Percentiles rank a stretch among this genome's conserved stretches.
These are phyloP conservation scores for Coleophoma eucalyptorum DNA, from an alignment of 2,329 filamentous ascomycete genomes.

Conservation along the genomic window DNA sequence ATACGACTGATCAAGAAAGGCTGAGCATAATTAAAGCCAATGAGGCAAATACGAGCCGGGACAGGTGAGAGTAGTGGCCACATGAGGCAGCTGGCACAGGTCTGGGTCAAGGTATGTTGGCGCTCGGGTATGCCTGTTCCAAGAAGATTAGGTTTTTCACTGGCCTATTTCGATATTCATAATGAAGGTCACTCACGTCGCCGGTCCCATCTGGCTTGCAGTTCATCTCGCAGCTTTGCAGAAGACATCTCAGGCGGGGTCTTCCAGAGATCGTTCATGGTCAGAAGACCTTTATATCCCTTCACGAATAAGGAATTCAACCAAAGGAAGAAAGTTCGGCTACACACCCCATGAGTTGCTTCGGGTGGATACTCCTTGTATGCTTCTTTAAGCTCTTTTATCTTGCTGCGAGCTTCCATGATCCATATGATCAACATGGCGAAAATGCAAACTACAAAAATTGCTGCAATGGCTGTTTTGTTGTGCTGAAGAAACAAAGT, in stretches of 20 bases:
- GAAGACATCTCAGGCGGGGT: conserved; percentile 1
- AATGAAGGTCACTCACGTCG: not conserved
- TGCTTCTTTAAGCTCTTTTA: not conserved
- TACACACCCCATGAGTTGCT: conserved; percentile 24
- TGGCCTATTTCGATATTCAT: conserved; percentile 3
- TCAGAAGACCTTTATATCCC: conserved; percentile 21
- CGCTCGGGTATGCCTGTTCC: not conserved
- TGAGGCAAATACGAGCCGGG: conserved; percentile 1
- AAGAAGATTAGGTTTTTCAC: not conserved
- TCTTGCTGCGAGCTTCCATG: conserved; percentile 1
- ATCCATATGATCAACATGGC: conserved; percentile 1
- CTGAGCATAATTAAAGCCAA: conserved; percentile 4
- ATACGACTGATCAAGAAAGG: not conserved
- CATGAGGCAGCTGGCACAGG: not conserved
- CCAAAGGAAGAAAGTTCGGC: conserved; percentile 26
- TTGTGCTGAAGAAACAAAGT: not conserved
- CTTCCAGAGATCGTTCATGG: conserved; percentile 17
- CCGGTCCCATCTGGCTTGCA: not conserved
- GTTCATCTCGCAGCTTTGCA: not conserved
- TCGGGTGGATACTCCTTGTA: conserved; percentile 11
- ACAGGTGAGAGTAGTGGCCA: not conserved
- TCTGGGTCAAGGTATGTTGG: not conserved
- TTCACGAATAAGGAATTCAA: conserved; percentile 24
- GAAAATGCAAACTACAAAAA: not conserved
- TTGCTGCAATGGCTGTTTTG: not conserved